Base-by-base conservation (phyloP, 371 early-diverging fungal genomes). In the Mucor indicus region DNA sequence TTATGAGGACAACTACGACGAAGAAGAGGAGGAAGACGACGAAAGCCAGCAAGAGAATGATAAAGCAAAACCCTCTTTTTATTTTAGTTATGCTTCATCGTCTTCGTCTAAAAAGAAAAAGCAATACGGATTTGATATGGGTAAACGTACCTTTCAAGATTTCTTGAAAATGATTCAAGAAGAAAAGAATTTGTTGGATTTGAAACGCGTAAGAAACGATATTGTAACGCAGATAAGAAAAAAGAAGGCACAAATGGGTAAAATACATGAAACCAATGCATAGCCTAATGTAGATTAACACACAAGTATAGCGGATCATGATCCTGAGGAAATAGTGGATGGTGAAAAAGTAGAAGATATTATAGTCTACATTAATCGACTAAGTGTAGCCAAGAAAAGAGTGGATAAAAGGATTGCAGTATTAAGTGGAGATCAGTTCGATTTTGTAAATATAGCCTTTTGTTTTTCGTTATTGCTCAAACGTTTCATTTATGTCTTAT, bases 291-390 rank as follows among this genome's bases (percentile, higher is more conserved):
- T 20, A 10, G 15, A 38, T 21, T 38, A 5, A 7, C 4, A n/a
- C 1, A 35, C 35, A 29, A 31, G 13, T 22, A 38, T 79, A 66
- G 84, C 64, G 48, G 85, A 82, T 41, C 71, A 80, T 32, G 79
- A 77, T 49, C 75, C 80, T 29, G 81, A 83, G 50, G 91, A 91
- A 40, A 74, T 87, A 12, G 76, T 94, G 21, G 81, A 92, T 46
- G 93, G 93, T 5, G 80, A 84, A 62, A 81, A 83, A 24, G 93
- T 92, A n/a, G 64, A 80, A 31, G 88, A 89, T 39, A 71, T 89
- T 8, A 65, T 79, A 4, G 71, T 79, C 0, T 91, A 90, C 53
- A 64, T 92, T 32, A 89, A 86, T 49, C 71, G 83, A 2, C 77
- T 94, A 10, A 71, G 80, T 17, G 61, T 79, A n/a, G 92, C 93